phyloP scores from a whole-genome alignment of 2,329 filamentous ascomycete genomes.

The Hypoxylon sp. region DNA sequence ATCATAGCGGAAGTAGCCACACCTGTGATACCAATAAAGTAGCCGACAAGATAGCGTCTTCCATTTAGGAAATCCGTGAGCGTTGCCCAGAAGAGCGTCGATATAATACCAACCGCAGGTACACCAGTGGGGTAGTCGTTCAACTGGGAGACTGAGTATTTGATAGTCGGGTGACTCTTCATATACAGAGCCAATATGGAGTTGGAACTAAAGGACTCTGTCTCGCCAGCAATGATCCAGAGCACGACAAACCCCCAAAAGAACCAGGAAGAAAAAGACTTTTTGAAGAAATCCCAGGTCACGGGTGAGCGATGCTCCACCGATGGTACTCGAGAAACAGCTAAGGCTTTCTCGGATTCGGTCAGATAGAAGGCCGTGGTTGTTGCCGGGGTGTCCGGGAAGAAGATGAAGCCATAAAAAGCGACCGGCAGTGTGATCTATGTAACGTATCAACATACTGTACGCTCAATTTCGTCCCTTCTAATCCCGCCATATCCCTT shows the following conservation, averaged over 20 bases:
- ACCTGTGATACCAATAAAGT: constrained; percentile 72
- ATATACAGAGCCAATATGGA: constrained; percentile 62
- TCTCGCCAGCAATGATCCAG: constrained; percentile 76
- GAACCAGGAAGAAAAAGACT: constrained; percentile 66
- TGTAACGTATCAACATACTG: constrained; percentile 3
- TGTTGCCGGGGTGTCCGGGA: constrained; percentile 62
- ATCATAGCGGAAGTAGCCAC: constrained; percentile 70
- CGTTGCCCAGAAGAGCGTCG: constrained; percentile 74
- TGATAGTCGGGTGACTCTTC: constrained; percentile 55
- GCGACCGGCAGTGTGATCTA: constrained; percentile 64
- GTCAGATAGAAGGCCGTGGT: constrained; percentile 60
- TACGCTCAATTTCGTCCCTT: background rate
- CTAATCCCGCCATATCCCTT: background rate
- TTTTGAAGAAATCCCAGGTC: constrained; percentile 59
- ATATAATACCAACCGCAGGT: constrained; percentile 63
- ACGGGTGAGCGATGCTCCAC: constrained; percentile 55
- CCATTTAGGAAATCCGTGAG: constrained; percentile 71
- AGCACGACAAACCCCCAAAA: constrained; percentile 73
- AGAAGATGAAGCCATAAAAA: constrained; percentile 61
- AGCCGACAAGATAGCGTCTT: constrained; percentile 70
- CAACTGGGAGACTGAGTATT: constrained; percentile 57
- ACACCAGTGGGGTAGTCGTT: constrained; percentile 68
- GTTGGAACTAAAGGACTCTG: constrained; percentile 75
- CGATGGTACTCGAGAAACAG: constrained; percentile 51
- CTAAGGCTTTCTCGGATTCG: constrained; percentile 47